Evolutionary conservation across 23 red algal species (phyloP), one percentile per base, ranked within the genome.

Genomic region (Gracilaria domingensis): DNA sequence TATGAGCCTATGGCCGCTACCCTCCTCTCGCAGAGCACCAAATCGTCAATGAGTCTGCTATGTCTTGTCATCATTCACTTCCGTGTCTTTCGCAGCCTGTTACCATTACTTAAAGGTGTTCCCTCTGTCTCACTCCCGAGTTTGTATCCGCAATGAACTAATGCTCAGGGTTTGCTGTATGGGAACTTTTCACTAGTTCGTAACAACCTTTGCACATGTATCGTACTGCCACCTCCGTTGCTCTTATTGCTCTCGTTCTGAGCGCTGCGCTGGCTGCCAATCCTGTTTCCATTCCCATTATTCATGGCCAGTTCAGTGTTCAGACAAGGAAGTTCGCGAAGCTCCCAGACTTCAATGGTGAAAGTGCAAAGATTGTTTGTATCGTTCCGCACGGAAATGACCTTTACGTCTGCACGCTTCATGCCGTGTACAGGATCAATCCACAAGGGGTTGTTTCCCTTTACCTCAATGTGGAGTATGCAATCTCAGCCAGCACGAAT

Each of bases 231-330:
- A 32, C 29, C 38, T 37, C 16, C 32, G 7, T 37, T 37, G 1
- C 38, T 69, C 16, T 69, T 32, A 18, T 37, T 37, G 64, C 64
- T 36, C 64, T 69, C 16, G 8, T 69, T 12, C 14, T 69, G 32
- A 32, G 12, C 36, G 21, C 18, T 79, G 24, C 45, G 2, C 20
- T 25, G 30, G 51, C 45, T 79, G 85, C 62, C 50, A 90, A 90
- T 36, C 87, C 87, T 26, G 87, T 90, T 33, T 51, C 54, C 37
- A 60, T 24, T 32, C 87, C 87, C 25, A 90, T 90, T 42, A 49
- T 80, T 16, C 57, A 71, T 20, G 71, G 71, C 35, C 35, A n/a
- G 18, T 53, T 80, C 38, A 53, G 81, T 39, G 76, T 90, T 57
- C 75, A 80, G 4, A 90, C 87, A 2, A 64, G 58, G 29, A 56